Evolutionary conservation across 495 filamentous ascomycete genomes (phyloP).

Genomic region (Penicillium lagena): DNA sequence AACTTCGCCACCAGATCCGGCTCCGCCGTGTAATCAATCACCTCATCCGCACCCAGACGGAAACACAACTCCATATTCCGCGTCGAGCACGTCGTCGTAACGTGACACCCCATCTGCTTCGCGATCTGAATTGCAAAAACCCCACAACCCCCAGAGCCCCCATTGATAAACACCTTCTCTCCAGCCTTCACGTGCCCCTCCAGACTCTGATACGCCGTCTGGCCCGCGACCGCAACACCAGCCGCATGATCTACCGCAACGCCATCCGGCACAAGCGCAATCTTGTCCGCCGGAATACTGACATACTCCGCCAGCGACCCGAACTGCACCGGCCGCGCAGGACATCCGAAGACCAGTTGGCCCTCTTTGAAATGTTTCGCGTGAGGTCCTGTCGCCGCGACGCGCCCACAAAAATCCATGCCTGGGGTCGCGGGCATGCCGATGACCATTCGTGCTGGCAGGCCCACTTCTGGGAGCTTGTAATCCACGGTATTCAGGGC

Average conservation of each 20-base stretch:
- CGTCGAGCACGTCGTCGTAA: slow-evolving; percentile 54
- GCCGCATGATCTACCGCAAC: slow-evolving; percentile 45
- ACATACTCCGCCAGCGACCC: slow-evolving; percentile 54
- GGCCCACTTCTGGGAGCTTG: slow-evolving; percentile 55
- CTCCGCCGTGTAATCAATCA: slow-evolving; percentile 57
- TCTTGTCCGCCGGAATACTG: slow-evolving; percentile 9
- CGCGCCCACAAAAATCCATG: slow-evolving; percentile 57
- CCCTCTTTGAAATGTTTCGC: slow-evolving; percentile 36
- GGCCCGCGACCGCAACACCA: slow-evolving; percentile 46
- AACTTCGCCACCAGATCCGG: slow-evolving; percentile 43
- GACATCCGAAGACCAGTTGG: slow-evolving; percentile 51
- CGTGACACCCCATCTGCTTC: slow-evolving; percentile 56
- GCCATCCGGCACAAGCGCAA: slow-evolving; percentile 40
- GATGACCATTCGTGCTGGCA: slow-evolving; percentile 33
- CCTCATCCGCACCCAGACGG: slow-evolving; percentile 57
- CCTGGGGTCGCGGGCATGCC: slow-evolving; percentile 49
- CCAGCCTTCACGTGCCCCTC: slow-evolving; percentile 33
- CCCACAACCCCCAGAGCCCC: slow-evolving; percentile 58
- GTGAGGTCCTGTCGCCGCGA: slow-evolving; percentile 36
- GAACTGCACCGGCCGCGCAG: slow-evolving; percentile 29
- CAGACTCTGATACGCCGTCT: slow-evolving; percentile 55
- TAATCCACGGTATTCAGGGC: slow-evolving; percentile 68
- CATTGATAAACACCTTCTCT: slow-evolving; percentile 61
- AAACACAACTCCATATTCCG: slow-evolving; percentile 51
- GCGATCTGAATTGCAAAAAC: slow-evolving; percentile 61